Conservation (phyloP, 106 monocot genomes). For the Acorus calamus region DNA sequence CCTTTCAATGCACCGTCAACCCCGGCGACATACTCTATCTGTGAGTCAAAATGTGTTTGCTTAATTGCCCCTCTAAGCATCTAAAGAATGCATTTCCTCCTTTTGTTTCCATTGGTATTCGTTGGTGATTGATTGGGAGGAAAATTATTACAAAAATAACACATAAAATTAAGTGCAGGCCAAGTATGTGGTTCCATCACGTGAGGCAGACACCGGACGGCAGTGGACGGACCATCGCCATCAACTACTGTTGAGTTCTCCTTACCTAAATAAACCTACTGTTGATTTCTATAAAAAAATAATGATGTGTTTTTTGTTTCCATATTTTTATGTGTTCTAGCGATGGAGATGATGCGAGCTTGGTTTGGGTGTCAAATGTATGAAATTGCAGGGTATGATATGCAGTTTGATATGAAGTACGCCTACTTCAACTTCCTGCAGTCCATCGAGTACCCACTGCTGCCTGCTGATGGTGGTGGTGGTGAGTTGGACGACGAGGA, state of each 20-base stretch:
- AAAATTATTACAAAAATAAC: no score
- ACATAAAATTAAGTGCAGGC: conserved; percentile 21
- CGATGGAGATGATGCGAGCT: background rate
- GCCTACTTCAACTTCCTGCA: conserved; percentile 73
- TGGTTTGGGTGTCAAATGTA: no score
- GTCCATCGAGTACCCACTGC: conserved; percentile 15
- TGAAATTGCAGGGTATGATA: conserved; percentile 69
- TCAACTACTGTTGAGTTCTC: conserved; percentile 69
- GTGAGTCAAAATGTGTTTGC: conserved; percentile 19
- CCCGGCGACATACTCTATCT: conserved; percentile 90
- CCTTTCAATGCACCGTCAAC: conserved; percentile 60
- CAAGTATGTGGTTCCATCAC: conserved; percentile 99
- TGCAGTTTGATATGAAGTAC: conserved; percentile 84
- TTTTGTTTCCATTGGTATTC: no score
- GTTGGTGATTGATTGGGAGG: no score
- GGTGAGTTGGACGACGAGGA: no score
- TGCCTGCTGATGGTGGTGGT: no score
- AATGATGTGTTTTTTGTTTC: background rate
- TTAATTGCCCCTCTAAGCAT: background rate
- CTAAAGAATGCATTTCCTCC: no score
- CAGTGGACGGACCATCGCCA: conserved; percentile 64
- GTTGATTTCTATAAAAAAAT: background rate
- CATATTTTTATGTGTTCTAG: background rate
- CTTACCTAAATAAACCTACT: background rate
- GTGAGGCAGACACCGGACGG: conserved; percentile 71